Base-by-base conservation (phyloP, 2,329 filamentous ascomycete species). In the Penicillium griseofulvum region DNA sequence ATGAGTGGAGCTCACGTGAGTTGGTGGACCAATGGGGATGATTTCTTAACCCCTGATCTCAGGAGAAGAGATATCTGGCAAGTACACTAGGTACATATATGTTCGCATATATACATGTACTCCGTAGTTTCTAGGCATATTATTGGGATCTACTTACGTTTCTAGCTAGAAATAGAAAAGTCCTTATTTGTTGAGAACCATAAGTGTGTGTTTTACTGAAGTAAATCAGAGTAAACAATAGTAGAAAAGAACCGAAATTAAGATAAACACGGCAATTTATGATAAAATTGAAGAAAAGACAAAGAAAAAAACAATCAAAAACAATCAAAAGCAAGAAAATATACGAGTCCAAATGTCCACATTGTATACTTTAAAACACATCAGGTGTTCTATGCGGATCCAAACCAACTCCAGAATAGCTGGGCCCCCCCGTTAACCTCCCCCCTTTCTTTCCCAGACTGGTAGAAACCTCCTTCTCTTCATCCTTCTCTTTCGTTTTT, bases 361-460 rank as follows among this genome's bases (percentile, higher is more conserved):
- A 17, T 28, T 29, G n/a, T 44, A n/a, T 34, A 33, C 6, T 31
- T 17, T 8, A 28, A 28, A 45, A 51, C 22, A 44, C 41, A 54
- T 50, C 39, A 51, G 52, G 55, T 44, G 51, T 45, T 49, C 55
- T 43, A 52, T 38, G 44, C 52, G 58, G 57, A 62, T 62, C 60
- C 60, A 62, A 58, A 61, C 57, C 53, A 56, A 58, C 59, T 58
- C 50, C 54, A 60, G 54, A 62, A 63, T 63, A 63, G 58, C 62
- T 63, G 63, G 60, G 33, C n/a, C 42, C 46, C 58, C 58, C 57
- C 44, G 55, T 52, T 22, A 48, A 53, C 60, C 56, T 58, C 62
- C 68, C 68, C 67, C 65, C 66, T 71, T 68, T 68, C 67, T 71
- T 67, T 68, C 61, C 64, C 62, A 62, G 62, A 63, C 62, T 50